Evolutionary conservation across 345 rosid species (phyloP), one percentile per base, ranked within the genome.

Genomic region (Anacardium occidentale): DNA sequence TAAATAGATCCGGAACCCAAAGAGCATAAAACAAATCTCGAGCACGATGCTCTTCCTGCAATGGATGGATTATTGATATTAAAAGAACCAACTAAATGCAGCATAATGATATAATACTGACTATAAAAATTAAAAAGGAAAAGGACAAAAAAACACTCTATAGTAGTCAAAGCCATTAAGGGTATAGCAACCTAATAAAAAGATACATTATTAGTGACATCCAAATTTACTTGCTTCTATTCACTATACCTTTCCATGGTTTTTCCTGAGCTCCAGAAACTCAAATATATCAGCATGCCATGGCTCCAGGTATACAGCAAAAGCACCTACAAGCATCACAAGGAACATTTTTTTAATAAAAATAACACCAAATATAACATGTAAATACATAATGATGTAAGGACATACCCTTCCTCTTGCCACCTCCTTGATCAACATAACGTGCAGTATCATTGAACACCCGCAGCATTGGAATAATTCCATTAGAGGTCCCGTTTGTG

Each of bases 1-100:
- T 93, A 71, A 93, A 93, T 3, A 93, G 90, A 88, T 93, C 95
- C 69, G 95, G 98, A 7, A 93, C 84, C 98, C 98, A 93, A 13
- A 93, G 91, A 22, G 92, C 91, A 83, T 72, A 89, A 74, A 93
- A 91, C 62, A 93, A 81, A 80, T 93, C 98, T 58, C 97, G 78
- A 50, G 98, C 95, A 9, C 95, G 84, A 59, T 91, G 82, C 71
- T 93, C 98, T 76, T 93, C 95, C 98, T 93, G 14, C 4, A 71
- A 44, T 32, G 42, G 24, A 56, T 2, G 53, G 18, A 50, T 13
- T 0, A 50, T 50, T 50, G 18, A 6, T 13, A 11, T 14, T 2
- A 13, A 50, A 17, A 50, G 3, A 13, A n/a, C 24, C 7, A 15
- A 4, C 64, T 18, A 17, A 1, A 18, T 45, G 25, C 2, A 8